Conservation (phyloP, 108 stramenopile genomes). For the Pseudonitzschia multistriata region DNA sequence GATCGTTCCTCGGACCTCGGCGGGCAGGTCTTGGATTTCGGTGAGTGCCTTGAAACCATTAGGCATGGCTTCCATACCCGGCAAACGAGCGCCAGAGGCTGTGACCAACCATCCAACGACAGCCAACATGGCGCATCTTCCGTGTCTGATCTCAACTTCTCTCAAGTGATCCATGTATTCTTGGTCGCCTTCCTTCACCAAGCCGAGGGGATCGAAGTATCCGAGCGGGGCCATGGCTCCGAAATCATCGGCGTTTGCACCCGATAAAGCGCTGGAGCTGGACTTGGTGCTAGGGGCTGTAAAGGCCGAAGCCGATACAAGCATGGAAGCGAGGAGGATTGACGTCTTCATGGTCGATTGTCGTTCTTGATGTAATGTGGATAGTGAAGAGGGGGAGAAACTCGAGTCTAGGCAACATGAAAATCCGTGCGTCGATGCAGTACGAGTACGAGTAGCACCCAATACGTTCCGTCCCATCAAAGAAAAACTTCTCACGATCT, state of each 20-base stretch:
- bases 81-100: slow-evolving; percentile 47
- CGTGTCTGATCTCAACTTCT: slow-evolving; percentile 68
- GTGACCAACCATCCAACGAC: slow-evolving; percentile 71
- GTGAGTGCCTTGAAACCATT: slow-evolving; percentile 34
- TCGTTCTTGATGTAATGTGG: neutral
- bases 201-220: slow-evolving; percentile 35
- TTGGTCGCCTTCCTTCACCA: slow-evolving; percentile 41
- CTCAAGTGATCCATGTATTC: slow-evolving; percentile 51
- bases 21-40: slow-evolving; percentile 22
- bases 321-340: slow-evolving; percentile 45
- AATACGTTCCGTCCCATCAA: neutral
- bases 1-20: slow-evolving; percentile 5
- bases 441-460: neutral
- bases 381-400: neutral
- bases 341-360: slow-evolving; percentile 48
- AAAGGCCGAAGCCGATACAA: slow-evolving; percentile 44
- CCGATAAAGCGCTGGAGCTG: slow-evolving; percentile 34
- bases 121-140: slow-evolving; percentile 72
- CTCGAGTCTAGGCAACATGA: neutral
- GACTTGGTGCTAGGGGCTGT: slow-evolving; percentile 46
- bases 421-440: neutral
- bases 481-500: slow-evolving; percentile 3
- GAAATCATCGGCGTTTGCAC: slow-evolving; percentile 47
- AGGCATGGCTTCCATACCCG: slow-evolving; percentile 49
- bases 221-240: slow-evolving; percentile 55